Evolutionary conservation across 306 rosid species (phyloP).

Genomic region (Canavalia ensiformis): DNA sequence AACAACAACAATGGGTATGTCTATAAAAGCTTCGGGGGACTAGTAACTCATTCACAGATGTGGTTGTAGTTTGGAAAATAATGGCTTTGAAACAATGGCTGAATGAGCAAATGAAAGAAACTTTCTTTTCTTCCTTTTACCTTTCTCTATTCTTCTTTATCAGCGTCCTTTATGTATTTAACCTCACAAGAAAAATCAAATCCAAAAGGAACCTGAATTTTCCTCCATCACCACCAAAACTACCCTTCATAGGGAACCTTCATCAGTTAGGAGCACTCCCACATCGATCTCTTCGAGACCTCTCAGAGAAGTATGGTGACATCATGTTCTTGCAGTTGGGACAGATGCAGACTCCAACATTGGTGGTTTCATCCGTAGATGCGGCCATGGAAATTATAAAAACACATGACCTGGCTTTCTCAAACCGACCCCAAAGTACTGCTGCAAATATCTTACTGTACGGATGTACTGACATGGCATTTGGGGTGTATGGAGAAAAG

Average conservation of each 20-base stretch:
- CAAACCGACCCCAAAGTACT: constrained; percentile 36
- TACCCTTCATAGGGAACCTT: constrained; percentile 54
- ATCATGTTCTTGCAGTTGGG: constrained; percentile 48
- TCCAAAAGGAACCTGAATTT: constrained; percentile 36
- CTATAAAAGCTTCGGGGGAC: no score
- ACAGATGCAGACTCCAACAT: constrained; percentile 16
- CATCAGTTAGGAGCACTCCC: constrained; percentile 56
- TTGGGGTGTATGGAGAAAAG: constrained; percentile 26
- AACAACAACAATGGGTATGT: no score
- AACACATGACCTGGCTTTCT: constrained; percentile 32
- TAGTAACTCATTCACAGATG: no score
- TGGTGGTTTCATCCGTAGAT: constrained; percentile 45
- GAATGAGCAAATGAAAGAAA: constrained; percentile 6
- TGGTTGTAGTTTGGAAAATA: neutral
- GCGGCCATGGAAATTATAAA: constrained; percentile 41
- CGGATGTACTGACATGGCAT: constrained; percentile 29
- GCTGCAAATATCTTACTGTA: constrained; percentile 41
- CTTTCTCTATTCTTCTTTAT: neutral
- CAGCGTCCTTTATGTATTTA: constrained; percentile 1
- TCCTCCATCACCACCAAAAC: constrained; percentile 54
- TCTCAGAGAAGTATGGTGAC: constrained; percentile 40
- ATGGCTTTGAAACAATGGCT: constrained; percentile 31
- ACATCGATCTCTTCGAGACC: constrained; percentile 35
- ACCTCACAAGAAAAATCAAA: constrained; percentile 27
- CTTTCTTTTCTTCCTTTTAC: neutral